Percentiles rank a stretch among this genome's conserved stretches.
Evolutionary conservation across 2,329 filamentous ascomycete species (phyloP).

Genomic region (Emericellopsis atlantica): DNA sequence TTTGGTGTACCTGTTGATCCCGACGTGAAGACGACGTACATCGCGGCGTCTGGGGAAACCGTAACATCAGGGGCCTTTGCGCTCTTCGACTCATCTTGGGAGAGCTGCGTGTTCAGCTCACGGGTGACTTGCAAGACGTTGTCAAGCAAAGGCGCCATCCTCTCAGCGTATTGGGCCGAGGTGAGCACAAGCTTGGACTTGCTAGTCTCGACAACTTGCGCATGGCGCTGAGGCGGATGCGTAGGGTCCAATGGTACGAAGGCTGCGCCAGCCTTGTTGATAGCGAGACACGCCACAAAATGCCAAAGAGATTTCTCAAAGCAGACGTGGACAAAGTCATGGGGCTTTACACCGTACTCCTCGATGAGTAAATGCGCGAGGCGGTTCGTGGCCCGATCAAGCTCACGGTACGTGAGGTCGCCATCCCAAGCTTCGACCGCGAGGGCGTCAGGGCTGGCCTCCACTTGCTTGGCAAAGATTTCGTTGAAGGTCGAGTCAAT

Average conservation of each 20-base stretch:
- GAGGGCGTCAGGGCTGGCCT: conserved; percentile 11
- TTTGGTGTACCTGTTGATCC: conserved; percentile 11
- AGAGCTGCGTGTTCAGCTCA: neutral
- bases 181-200: neutral
- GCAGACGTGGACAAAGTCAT: conserved; percentile 2
- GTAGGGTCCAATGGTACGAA: conserved; percentile 4
- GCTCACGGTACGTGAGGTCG: conserved; percentile 22
- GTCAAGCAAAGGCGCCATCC: neutral
- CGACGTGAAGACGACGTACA: conserved; percentile 11
- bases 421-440: conserved; percentile 29
- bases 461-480: conserved; percentile 20
- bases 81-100: neutral
- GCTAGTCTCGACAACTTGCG: neutral
- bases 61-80: neutral
- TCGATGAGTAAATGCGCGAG: conserved; percentile 5
- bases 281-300: conserved; percentile 2
- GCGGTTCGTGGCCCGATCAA: conserved; percentile 7
- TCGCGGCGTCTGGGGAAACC: conserved; percentile 1
- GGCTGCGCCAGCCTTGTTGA: conserved; percentile 4
- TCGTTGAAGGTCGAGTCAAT: conserved; percentile 21
- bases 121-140: conserved; percentile 1
- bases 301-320: conserved; percentile 4
- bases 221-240: neutral
- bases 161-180: neutral
- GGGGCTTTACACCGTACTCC: neutral